Conservation (phyloP, 441 rosid genomes). For the Pelargonium exstipulatum region DNA sequence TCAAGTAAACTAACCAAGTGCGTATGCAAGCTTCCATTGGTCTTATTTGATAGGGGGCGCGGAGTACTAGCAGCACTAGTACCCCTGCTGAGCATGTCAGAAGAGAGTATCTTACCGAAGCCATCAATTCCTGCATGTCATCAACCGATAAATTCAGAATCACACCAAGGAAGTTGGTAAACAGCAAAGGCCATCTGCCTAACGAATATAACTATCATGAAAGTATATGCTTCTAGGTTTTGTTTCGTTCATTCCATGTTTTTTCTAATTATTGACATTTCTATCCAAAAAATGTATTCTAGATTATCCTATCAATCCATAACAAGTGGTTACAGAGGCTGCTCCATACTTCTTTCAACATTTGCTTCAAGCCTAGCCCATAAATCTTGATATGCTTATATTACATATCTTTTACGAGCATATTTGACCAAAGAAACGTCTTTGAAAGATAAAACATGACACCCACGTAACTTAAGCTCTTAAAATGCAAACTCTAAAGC, state of each 20-base stretch:
- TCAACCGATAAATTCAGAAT: conserved; percentile 3
- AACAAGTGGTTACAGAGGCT: background rate
- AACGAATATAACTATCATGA: background rate
- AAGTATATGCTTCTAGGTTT: background rate
- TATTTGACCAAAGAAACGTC: background rate
- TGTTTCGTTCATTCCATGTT: background rate
- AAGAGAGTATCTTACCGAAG: conserved; percentile 62
- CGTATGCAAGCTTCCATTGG: conserved; percentile 24
- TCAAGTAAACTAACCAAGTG: conserved; percentile 48
- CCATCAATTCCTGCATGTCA: conserved; percentile 67
- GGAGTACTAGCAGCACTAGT: conserved; percentile 35
- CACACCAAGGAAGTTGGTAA: background rate
- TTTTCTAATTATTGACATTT: background rate
- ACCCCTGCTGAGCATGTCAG: conserved; percentile 40
- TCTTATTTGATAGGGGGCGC: conserved; percentile 27
- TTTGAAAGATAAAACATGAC: background rate
- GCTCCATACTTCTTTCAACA: background rate
- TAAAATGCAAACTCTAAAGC: background rate
- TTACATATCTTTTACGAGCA: background rate
- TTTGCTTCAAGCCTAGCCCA: background rate
- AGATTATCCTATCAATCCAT: background rate
- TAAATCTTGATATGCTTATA: background rate
- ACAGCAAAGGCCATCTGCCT: background rate
- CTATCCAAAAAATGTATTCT: background rate
- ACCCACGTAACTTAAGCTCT: background rate